Percentiles rank a stretch among this genome's conserved stretches.
Conservation (phyloP, 495 filamentous ascomycete genomes). For the Penicillium alfredii region DNA sequence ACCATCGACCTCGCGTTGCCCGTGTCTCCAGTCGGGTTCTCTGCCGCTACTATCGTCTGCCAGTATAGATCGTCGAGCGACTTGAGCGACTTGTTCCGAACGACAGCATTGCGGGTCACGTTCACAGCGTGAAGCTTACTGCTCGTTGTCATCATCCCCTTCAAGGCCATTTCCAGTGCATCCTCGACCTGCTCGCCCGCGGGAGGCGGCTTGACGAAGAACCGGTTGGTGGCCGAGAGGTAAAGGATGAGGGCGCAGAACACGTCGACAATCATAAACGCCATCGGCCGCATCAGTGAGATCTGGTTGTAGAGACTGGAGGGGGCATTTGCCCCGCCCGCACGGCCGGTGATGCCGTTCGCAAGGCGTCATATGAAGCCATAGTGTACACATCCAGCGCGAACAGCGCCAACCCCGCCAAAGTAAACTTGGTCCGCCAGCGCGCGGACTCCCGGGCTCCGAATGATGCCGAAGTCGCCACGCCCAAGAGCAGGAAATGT, state of each 20-base stretch:
- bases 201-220: conserved; percentile 48
- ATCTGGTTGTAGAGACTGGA: conserved; percentile 60
- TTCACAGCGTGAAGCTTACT: conserved; percentile 49
- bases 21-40: conserved; percentile 24
- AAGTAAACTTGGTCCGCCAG: conserved; percentile 66
- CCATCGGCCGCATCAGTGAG: conserved; percentile 50
- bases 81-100: conserved; percentile 51
- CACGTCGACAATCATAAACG: conserved; percentile 55
- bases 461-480: conserved; percentile 52
- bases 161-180: conserved; percentile 34
- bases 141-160: conserved; percentile 38
- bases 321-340: conserved; percentile 29
- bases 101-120: conserved; percentile 51
- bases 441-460: conserved; percentile 49
- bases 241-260: conserved; percentile 60
- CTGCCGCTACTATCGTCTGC: conserved; percentile 42
- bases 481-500: conserved; percentile 62
- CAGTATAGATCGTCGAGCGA: conserved; percentile 53
- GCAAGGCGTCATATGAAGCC: conserved; percentile 56
- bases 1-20: conserved; percentile 19
- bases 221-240: conserved; percentile 69
- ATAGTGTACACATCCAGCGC: conserved; percentile 58
- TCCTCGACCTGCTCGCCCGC: conserved; percentile 41
- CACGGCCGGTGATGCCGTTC: conserved; percentile 35
- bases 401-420: conserved; percentile 55